Conservation (phyloP, 2,329 filamentous ascomycete species). For the Salinomyces thailandicus region DNA sequence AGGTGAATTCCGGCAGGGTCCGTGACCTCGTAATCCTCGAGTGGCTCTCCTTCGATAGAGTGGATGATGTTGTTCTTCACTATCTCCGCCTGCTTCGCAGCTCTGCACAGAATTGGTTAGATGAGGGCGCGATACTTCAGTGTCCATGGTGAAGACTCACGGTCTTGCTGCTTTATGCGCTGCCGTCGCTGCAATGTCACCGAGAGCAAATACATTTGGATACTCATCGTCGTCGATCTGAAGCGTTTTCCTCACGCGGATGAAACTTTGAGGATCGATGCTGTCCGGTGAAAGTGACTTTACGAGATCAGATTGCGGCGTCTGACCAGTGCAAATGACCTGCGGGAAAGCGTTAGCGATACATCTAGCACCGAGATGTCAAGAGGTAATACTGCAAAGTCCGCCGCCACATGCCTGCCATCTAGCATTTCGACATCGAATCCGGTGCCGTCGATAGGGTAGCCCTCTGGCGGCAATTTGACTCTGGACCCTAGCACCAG, state of each 20-base stretch:
- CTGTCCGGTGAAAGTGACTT: conserved; percentile 2
- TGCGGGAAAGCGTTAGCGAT: not conserved
- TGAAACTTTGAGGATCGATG: conserved; percentile 16
- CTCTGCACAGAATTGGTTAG: not conserved
- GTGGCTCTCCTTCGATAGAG: conserved; percentile 25
- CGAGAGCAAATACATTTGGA: conserved; percentile 50
- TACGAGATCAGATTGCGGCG: conserved; percentile 40
- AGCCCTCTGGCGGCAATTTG: conserved; percentile 16
- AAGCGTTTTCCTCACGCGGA: conserved; percentile 44
- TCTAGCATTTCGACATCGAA: conserved; percentile 35
- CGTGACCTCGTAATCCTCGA: conserved; percentile 4
- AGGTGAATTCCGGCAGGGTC: conserved; percentile 5
- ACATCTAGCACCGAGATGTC: not conserved
- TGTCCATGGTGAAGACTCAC: conserved; percentile 34
- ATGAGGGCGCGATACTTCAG: too few relatives aligned
- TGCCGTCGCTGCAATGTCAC: conserved; percentile 49
- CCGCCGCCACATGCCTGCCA: conserved; percentile 37
- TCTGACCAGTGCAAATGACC: conserved; percentile 51
- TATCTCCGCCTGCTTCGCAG: conserved; percentile 39
- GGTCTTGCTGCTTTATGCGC: conserved; percentile 46
- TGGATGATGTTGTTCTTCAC: conserved; percentile 47
- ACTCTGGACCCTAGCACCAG: conserved; percentile 36
- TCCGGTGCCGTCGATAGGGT: conserved; percentile 12
- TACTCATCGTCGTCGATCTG: conserved; percentile 43
- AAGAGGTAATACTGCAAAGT: conserved; percentile 34